Percentiles rank a stretch among this genome's conserved stretches.
These are phyloP conservation scores for Aphanomyces stellatus DNA, from an alignment of 352 stramenopile genomes.

Conservation along the genomic window DNA sequence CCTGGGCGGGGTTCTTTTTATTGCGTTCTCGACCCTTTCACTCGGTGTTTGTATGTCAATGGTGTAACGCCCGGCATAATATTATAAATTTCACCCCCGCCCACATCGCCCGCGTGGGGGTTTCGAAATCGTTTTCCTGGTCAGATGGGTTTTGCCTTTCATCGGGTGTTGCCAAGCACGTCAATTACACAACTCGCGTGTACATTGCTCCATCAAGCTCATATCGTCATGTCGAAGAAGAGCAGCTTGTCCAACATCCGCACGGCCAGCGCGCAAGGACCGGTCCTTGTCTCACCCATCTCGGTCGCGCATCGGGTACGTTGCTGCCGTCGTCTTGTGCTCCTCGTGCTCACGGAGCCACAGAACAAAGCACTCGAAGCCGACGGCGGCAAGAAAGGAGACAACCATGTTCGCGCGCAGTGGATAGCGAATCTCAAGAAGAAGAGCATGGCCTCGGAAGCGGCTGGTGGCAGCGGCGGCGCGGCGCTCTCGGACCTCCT, in stretches of 20 bases:
- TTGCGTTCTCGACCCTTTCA: not conserved
- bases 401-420: conserved; percentile 67
- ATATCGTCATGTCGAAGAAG: conserved; percentile 23
- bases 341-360: not conserved
- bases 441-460: conserved; percentile 26
- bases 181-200: not conserved
- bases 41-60: not conserved
- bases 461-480: not conserved
- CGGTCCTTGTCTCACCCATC: conserved; percentile 43
- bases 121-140: conserved; percentile 7
- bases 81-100: too few species aligned
- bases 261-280: conserved; percentile 17
- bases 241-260: conserved; percentile 25
- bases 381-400: not conserved
- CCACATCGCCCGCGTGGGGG: not conserved
- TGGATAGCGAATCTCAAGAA: conserved; percentile 83
- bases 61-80: not conserved
- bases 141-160: conserved; percentile 18
- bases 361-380: too few species aligned
- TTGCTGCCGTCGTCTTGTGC: too few species aligned
- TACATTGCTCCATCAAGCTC: too few species aligned
- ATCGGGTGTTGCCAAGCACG: not conserved
- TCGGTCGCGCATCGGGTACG: conserved; percentile 41
- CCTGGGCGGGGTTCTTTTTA: not conserved
- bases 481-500: too few species aligned